Conservation (phyloP, 2,329 filamentous ascomycete genomes). For the Fusarium nelsonii region DNA sequence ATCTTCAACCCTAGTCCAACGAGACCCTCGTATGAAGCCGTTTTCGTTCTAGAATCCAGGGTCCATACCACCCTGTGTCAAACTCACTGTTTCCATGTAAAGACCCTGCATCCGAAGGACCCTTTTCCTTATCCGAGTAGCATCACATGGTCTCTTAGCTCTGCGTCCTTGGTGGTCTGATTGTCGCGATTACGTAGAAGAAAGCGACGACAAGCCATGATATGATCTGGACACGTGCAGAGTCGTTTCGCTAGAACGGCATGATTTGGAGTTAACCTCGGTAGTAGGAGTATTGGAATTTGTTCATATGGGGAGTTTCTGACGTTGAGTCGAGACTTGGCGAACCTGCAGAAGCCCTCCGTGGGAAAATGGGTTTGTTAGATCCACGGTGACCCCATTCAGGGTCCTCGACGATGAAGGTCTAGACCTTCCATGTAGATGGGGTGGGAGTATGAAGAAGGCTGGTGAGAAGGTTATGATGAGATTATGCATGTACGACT, state of each 20-base stretch:
- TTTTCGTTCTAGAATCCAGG: background rate
- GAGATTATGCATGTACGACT: background rate
- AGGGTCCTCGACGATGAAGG: background rate
- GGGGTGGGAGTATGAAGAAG: background rate
- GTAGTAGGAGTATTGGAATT: background rate
- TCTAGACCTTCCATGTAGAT: background rate
- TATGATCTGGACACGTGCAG: slow-evolving; percentile 28
- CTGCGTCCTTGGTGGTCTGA: slow-evolving; percentile 17
- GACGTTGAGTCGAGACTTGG: background rate
- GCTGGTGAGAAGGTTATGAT: background rate
- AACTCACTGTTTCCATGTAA: background rate
- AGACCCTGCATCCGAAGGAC: slow-evolving; percentile 23
- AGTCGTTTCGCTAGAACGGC: background rate
- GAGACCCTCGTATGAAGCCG: background rate
- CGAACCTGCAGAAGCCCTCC: no score
- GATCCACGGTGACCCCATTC: background rate
- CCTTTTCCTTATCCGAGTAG: background rate
- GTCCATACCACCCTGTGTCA: slow-evolving; percentile 20
- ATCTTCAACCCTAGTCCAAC: background rate
- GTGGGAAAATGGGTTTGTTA: background rate
- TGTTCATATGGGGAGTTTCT: background rate
- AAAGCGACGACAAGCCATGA: slow-evolving; percentile 1
- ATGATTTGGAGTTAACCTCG: background rate
- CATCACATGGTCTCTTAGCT: slow-evolving; percentile 14
- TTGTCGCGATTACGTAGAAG: slow-evolving; percentile 2